Base-by-base conservation (phyloP, 345 rosid species). In the Citrus glauca region DNA sequence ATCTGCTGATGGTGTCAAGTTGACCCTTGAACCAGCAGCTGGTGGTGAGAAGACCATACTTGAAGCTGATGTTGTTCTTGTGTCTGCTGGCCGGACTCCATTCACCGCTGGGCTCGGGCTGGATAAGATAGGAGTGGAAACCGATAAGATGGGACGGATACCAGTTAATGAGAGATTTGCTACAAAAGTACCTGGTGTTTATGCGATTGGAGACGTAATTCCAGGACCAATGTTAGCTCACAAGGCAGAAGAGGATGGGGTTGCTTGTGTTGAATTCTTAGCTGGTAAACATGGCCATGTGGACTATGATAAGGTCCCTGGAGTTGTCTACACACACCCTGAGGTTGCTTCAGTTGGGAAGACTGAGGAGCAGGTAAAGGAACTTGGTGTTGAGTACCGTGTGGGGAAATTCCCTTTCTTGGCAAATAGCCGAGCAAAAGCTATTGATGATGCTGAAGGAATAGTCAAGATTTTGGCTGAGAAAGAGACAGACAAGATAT, bases 221-320 rank as follows among this genome's bases (percentile, higher is more conserved):
- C 98, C 98, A 28, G 98, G 99, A 73, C 99, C 99, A 7, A 93
- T 97, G 99, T 73, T 97, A 67, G 99, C 99, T 33, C 99, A 97
- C 89, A 97, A 97, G 87, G 99, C 99, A 0, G 99, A 97, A 86
- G 99, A 94, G 81, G 99, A 94, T 48, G 99, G 98, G 16, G 88
- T 97, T n/a, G 99, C 99, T 60, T 97, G 98, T 82, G 98, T 90
- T 61, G 99, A 97, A 85, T 94, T 91, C 79, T 88, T 97, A 73
- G 98, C 99, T 33, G 99, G 99, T 77, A 94, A 94, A 79, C 93
- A 91, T 19, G 99, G 97, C 40, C 98, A 97, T 79, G 97, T 97
- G 61, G 98, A 97, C 87, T 97, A 97, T 48, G 99, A 94, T 79
- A 90, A 89, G 82, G 99, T 97, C 72, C 99, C 99, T 1, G 99